Base-by-base conservation (phyloP, 2,329 filamentous ascomycete genomes). In the Exserohilum turcica region DNA sequence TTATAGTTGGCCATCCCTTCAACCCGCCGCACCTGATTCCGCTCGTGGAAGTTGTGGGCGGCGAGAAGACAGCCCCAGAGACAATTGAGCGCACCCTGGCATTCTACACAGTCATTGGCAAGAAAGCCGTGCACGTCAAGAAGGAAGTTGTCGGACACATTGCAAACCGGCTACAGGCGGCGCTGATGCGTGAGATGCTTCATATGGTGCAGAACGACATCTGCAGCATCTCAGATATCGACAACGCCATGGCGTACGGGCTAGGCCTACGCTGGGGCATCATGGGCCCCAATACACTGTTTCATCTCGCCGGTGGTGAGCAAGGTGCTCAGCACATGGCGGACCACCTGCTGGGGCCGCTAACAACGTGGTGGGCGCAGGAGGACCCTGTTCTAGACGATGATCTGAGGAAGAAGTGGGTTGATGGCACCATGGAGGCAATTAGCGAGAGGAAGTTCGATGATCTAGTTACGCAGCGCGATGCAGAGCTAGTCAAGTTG, bases 1-100 rank as follows among this genome's bases (percentile, higher is more conserved):
- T 46, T 3, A 21, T 46, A 13, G 72, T 80, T 21, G 78, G 77
- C 3, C 79, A 80, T 57, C 78, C 79, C 0, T 80, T 80, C 67
- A 80, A 81, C 56, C 79, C 79, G 7, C 78, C 78, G 5, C 78
- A 80, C 55, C 65, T 81, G 15, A 77, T 80, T 16, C 78, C 78
- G 1, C 67, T 80, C 12, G 77, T 80, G 16, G 78, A 81, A 60
- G 74, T 80, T 0, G 78, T 79, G 1, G 74, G 73, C 50, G 63
- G 5, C 13, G 31, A 35, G 27, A 32, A 29, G 15, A 46, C 43
- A 10, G 27, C 15, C 2, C 12, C 51, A 1, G 48, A 47, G 0
- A 57, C 63, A 5, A 60, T 74, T 15, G 38, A 57, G 3, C 51
- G 52, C 7, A 68, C 76, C 1, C 70, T 76, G 57, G 59, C 39